Percentiles rank a stretch among this genome's conserved stretches.
Conservation (phyloP, 495 filamentous ascomycete genomes). For the Xylaria venustula region DNA sequence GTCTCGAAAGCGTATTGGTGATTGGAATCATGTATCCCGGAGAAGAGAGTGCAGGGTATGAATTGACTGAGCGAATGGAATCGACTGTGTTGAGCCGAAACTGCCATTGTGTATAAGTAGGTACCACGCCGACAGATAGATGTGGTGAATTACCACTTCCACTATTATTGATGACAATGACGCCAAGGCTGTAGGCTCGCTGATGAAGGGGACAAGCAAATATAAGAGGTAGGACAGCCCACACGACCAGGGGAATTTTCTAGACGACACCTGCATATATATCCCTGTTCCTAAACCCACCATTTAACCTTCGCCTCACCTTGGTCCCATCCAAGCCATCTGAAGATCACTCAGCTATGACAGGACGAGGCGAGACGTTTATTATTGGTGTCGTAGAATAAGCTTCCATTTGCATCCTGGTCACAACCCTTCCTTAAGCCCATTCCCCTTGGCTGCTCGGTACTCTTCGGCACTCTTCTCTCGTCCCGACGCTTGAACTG, state of each 20-base stretch:
- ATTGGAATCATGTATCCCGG: no score
- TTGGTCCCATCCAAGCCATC: slow-evolving; percentile 5
- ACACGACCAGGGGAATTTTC: not conserved
- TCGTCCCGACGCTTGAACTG: not conserved
- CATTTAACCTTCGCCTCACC: slow-evolving; percentile 6
- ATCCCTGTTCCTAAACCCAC: slow-evolving; percentile 12
- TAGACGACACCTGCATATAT: slow-evolving; percentile 5
- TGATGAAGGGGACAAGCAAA: slow-evolving; percentile 5
- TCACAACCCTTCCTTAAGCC: not conserved
- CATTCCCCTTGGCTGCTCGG: not conserved
- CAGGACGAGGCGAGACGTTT: slow-evolving; percentile 10
- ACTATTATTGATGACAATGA: not conserved
- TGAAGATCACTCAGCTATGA: slow-evolving; percentile 15
- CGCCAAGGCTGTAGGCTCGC: slow-evolving; percentile 4
- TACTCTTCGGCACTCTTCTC: not conserved
- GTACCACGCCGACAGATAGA: not conserved
- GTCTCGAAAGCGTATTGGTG: no score
- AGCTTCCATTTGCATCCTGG: slow-evolving; percentile 3
- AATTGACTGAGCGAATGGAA: no score
- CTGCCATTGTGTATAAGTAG: not conserved
- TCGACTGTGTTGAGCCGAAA: no score
- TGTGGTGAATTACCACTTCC: not conserved
- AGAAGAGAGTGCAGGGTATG: no score
- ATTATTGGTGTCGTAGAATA: slow-evolving; percentile 10
- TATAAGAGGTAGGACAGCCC: slow-evolving; percentile 11